These are phyloP conservation scores for Colletotrichum sp. DNA, from an alignment of 2,329 filamentous ascomycete species.

Conservation along the genomic window DNA sequence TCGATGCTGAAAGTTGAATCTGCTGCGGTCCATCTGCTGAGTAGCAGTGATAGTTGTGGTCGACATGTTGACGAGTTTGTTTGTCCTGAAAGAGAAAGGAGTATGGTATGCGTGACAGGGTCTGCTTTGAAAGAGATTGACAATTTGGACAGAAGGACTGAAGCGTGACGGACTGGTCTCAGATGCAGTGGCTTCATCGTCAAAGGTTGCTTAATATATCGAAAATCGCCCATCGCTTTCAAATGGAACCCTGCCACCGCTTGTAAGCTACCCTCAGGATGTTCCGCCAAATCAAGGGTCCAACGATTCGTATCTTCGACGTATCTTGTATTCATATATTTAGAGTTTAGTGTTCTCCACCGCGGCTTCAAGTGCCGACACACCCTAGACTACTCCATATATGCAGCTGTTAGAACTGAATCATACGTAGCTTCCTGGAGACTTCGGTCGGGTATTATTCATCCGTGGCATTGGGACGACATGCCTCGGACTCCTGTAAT, in stretches of 20 bases:
- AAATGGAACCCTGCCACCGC: background rate
- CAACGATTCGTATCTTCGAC: background rate
- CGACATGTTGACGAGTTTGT: background rate
- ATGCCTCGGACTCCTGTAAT: background rate
- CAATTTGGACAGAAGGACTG: background rate
- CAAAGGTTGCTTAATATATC: background rate
- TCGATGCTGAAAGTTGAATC: background rate
- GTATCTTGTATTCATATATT: background rate
- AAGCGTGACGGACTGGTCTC: background rate
- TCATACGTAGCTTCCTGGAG: background rate
- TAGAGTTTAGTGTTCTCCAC: background rate
- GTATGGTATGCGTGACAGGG: background rate
- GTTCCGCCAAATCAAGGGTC: background rate
- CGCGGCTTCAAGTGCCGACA: background rate
- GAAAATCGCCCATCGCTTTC: background rate
- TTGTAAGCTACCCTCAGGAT: background rate
- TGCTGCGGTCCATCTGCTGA: background rate
- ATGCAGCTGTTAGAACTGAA: background rate
- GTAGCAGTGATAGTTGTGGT: background rate
- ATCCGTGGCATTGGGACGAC: background rate
- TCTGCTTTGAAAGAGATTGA: background rate
- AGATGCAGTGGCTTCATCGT: background rate
- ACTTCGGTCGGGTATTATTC: background rate
- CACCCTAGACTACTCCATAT: background rate
- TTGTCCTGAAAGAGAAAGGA: background rate